Conservation (phyloP, 2,329 filamentous ascomycete species). For the Diaporthe aspalathi region DNA sequence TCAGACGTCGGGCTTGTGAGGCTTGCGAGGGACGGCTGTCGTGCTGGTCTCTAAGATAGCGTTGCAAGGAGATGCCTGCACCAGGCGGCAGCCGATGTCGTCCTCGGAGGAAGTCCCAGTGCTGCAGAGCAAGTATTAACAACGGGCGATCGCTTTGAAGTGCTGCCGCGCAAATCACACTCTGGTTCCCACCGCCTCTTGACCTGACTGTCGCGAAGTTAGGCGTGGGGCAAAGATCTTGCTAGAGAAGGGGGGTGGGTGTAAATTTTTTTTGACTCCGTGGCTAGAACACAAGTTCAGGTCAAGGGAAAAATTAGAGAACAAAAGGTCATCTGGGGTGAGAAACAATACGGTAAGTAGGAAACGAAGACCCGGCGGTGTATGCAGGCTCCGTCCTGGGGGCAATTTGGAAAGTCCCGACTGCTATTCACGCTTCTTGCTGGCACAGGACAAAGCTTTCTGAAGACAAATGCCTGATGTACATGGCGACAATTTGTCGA, state of each 20-base stretch:
- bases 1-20: conserved; percentile 36
- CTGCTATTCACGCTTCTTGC: conserved; percentile 13
- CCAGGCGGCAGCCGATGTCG: conserved; percentile 32
- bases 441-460: conserved; percentile 2
- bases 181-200: conserved; percentile 33
- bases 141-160: conserved; percentile 20
- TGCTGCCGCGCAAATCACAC: conserved; percentile 28
- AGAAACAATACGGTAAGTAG: conserved; percentile 4
- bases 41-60: conserved; percentile 28
- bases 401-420: conserved; percentile 4
- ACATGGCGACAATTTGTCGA: not conserved
- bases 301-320: conserved; percentile 5
- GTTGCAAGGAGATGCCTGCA: conserved; percentile 40
- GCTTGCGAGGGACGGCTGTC: conserved; percentile 36
- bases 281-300: not conserved
- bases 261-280: not conserved
- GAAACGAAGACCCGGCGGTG: conserved; percentile 26
- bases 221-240: conserved; percentile 2
- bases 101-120: conserved; percentile 5
- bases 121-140: conserved; percentile 29
- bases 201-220: conserved; percentile 1
- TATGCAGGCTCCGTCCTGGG: conserved; percentile 24
- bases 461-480: conserved; percentile 5
- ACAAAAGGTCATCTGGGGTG: not conserved
- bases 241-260: not conserved